Base-by-base conservation (phyloP, 2,329 filamentous ascomycete genomes). In the Ascochyta koolunga region DNA sequence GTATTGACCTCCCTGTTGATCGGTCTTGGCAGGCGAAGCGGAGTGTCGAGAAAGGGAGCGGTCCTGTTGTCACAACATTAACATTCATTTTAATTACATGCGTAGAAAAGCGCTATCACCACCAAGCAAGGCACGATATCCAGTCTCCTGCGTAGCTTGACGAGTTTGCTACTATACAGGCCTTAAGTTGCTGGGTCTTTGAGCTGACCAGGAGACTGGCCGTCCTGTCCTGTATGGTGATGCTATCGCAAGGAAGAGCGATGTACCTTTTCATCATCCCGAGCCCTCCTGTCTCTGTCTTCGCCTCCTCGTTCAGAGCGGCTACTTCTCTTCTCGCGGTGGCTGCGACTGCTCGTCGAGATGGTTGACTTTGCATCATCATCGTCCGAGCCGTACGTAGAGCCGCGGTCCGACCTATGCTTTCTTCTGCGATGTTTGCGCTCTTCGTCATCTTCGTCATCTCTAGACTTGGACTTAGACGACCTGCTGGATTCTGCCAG, bases 371-470 rank as follows among this genome's bases (percentile, higher is more conserved):
- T 72, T 16, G 49, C 50, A 50, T 75, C 73, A 44, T 75, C 72
- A 50, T 75, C 72, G 46, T 75, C 70, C 33, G 72, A 76, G 42
- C 72, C 72, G 50, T 73, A 72, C 25, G 69, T 66, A 33, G 71
- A 75, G 64, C 68, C 76, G 62, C 49, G 74, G 67, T 65, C 74
- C 63, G 63, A 66, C 41, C 68, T 68, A 59, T 76, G 72, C 56
- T 74, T 79, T 64, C 80, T 79, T 56, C 76, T 78, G 37, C 76
- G 77, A 54, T 75, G 78, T 49, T 78, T 77, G 33, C 70, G 64
- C 33, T 78, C 74, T 33, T 72, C 72, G 41, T 74, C 74, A 16
- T 78, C 78, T 18, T 76, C 39, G 35, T 76, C 74, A 19, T 75
- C 70, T 60, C 42, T 65, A 19, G 63, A 59, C 60, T 51, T 67